Base-by-base conservation (phyloP, 176 grass and related monocot species). In the Zea luxurians region DNA sequence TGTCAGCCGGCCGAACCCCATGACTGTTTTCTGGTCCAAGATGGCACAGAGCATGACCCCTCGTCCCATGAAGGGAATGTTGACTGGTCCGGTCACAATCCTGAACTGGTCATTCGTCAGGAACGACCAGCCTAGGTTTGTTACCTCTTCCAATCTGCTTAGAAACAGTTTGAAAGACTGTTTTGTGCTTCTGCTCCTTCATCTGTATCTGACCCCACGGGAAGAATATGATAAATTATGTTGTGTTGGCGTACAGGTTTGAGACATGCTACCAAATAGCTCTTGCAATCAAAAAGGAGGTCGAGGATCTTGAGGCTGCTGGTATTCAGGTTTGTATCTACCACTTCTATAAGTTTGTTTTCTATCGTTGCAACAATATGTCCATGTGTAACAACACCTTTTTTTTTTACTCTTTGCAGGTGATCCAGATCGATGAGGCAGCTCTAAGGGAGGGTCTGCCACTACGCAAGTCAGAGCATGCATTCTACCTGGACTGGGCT, bases 221-320 rank as follows among this genome's bases (percentile, higher is more conserved):
- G 11, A 61, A 34, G 4, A 61, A 49, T 8, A 20, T 71, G n/a
- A 13, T 70, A 79, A 48, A 71, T 36, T 64, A 80, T 49, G 38
- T 38, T 81, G 75, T 60, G 40, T 37, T 48, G 58, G n/a, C 6
- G 3, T 55, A 17, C 63, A 97, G 94, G 70, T 97, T 90, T 66
- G 91, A 97, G 85, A 97, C 94, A 71, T 93, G 94, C 89, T 97
- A 93, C 82, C 94, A 97, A 78, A 97, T 97, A 86, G 94, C 94
- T 71, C 91, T 93, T 80, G 88, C 94, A 64, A 97, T 97, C n/a
- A 93, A 97, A 69, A 93, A 92, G 81, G 94, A 97, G 69, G 94
- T 97, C 70, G 91, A 93, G 73, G 94, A 97, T 75, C 87, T 93
- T 3, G 91, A 93, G 69, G 89, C 89, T 86, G 94, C 41, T 75